Evolutionary conservation across 2,329 filamentous ascomycete species (phyloP).

Genomic region (Neonectria sp.): DNA sequence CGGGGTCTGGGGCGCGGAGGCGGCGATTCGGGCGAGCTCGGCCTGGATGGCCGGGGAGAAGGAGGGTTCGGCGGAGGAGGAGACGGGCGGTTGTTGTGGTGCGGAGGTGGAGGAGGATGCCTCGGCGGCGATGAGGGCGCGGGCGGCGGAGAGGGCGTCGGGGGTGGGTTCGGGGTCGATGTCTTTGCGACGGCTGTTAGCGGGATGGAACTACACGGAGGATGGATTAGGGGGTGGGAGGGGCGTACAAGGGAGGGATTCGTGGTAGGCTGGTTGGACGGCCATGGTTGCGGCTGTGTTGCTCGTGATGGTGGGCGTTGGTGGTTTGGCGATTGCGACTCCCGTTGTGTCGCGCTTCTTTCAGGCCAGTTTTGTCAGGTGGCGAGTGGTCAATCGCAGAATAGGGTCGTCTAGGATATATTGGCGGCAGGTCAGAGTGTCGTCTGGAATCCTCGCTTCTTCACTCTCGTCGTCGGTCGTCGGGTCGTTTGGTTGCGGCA

Average conservation of each 20-base stretch:
- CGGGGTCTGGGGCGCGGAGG: conserved; percentile 57
- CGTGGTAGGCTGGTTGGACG: conserved; percentile 68
- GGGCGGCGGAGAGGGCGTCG: conserved; percentile 74
- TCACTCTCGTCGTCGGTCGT: not conserved
- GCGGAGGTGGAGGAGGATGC: conserved; percentile 60
- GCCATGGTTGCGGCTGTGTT: conserved; percentile 43
- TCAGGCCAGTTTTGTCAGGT: too few species aligned
- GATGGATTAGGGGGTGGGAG: conserved; percentile 18
- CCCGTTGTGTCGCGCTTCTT: not conserved
- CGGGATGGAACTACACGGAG: not conserved
- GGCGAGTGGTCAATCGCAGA: not conserved
- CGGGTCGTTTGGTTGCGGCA: not conserved
- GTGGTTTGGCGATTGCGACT: conserved; percentile 13
- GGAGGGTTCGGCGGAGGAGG: conserved; percentile 63
- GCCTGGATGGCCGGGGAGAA: conserved; percentile 77
- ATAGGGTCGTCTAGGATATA: not conserved
- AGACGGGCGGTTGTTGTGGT: conserved; percentile 64
- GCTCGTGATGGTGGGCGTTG: conserved; percentile 17
- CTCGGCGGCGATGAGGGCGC: conserved; percentile 79
- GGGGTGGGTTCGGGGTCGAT: conserved; percentile 82
- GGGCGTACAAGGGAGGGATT: conserved; percentile 83
- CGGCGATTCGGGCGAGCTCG: conserved; percentile 78
- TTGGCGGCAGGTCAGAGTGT: not conserved
- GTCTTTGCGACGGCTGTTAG: conserved; percentile 67
- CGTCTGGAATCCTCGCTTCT: not conserved